Conservation (phyloP, 139 green algal species). For the Chlamydomonas sphaeroides region DNA sequence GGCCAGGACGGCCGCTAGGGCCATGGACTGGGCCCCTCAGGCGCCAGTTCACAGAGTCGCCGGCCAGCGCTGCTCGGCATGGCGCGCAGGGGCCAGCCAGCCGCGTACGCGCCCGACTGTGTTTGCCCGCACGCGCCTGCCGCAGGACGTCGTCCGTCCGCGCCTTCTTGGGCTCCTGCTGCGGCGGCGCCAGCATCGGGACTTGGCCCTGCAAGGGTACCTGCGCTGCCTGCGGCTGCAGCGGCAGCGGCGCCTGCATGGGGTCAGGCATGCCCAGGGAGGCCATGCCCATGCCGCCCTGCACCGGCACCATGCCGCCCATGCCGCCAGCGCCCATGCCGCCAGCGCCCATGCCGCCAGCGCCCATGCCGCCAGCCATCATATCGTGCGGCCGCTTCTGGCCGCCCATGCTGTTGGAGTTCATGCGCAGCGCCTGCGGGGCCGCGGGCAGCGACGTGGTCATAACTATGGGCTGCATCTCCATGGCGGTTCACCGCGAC, state of each 20-base stretch:
- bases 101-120: no score
- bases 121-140: conserved; percentile 29
- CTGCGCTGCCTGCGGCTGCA: conserved; percentile 27
- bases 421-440: conserved; percentile 17
- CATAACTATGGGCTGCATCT: no score
- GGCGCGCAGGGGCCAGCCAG: no score
- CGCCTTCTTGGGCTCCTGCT: conserved; percentile 18
- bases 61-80: no score
- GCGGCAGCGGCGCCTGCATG: conserved; percentile 50
- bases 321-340: not conserved
- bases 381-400: conserved; percentile 37
- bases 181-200: not conserved
- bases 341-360: not conserved
- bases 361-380: not conserved
- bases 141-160: conserved; percentile 34
- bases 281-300: conserved; percentile 15
- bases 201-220: conserved; percentile 10
- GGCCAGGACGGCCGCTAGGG: no score
- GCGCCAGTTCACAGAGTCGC: no score
- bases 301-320: conserved; percentile 27
- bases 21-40: no score
- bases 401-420: conserved; percentile 15
- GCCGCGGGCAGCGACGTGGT: no score
- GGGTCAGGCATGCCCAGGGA: conserved; percentile 17
- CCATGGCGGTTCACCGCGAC: no score